Evolutionary conservation across 2,329 filamentous ascomycete species (phyloP).

Genomic region (Fusarium continuum): DNA sequence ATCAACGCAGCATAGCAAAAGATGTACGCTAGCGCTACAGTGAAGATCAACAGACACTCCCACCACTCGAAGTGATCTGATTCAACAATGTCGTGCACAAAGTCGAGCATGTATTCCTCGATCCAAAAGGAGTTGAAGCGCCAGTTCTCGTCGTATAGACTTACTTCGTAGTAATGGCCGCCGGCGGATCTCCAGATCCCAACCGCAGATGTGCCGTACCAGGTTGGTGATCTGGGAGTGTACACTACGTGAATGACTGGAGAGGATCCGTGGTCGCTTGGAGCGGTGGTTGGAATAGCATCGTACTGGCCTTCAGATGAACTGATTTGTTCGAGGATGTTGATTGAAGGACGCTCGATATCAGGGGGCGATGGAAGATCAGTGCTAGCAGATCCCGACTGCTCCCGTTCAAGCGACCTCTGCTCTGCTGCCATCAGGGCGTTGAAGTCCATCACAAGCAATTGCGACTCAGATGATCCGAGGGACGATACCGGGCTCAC

Average conservation of each 20-base stretch:
- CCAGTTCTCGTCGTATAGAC: not conserved
- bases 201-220: not conserved
- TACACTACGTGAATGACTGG: not conserved
- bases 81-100: not conserved
- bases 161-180: not conserved
- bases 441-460: not conserved
- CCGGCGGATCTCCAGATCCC: not conserved
- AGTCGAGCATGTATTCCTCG: not conserved
- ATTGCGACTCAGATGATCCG: not conserved
- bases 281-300: not conserved
- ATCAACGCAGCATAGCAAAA: not conserved
- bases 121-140: not conserved
- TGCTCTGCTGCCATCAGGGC: not conserved
- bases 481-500: not conserved
- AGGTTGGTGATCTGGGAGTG: not conserved
- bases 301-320: not conserved
- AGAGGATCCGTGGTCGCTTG: not conserved
- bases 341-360: not conserved
- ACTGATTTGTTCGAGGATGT: not conserved
- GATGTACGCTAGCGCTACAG: not conserved
- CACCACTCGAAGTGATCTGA: not conserved
- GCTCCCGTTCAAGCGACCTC: not conserved
- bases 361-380: not conserved
- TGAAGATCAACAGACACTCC: not conserved
- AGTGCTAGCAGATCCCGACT: not conserved